A percentile compares a stretch with the other conserved stretches of the same genome.
Conservation (phyloP, 495 filamentous ascomycete species). For the Lentithecium fluviatile region DNA sequence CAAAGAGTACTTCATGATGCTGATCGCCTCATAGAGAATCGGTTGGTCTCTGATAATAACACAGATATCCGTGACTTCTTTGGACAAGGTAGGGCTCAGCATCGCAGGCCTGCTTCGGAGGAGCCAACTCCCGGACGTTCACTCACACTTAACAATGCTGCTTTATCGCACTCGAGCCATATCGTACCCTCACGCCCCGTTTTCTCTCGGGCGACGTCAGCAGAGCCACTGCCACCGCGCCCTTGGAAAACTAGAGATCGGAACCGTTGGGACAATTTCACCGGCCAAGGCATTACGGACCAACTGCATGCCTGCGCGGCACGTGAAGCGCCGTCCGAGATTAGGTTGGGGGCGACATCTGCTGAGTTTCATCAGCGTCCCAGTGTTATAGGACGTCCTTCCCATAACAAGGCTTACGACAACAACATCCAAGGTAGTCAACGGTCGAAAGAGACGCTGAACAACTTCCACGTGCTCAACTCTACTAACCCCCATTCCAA, state of each 20-base stretch:
- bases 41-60: slow-evolving; percentile 28
- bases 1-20: background rate
- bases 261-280: too few relatives aligned
- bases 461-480: background rate
- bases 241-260: too few relatives aligned
- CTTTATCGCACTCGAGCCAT: too few relatives aligned
- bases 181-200: too few relatives aligned
- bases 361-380: too few relatives aligned
- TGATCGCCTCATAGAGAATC: background rate
- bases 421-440: too few relatives aligned
- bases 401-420: too few relatives aligned
- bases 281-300: slow-evolving; percentile 3
- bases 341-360: too few relatives aligned
- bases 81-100: background rate
- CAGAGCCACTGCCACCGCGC: too few relatives aligned
- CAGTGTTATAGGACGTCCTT: too few relatives aligned
- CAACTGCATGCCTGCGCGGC: slow-evolving; percentile 1
- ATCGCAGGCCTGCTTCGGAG: background rate
- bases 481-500: background rate
- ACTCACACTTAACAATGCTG: slow-evolving; percentile 1
- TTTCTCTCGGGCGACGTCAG: too few relatives aligned
- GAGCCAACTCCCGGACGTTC: background rate
- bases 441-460: too few relatives aligned
- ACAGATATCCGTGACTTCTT: slow-evolving; percentile 40
- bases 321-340: background rate